Conservation (phyloP, 2,329 filamentous ascomycete genomes). For the Hypoxylon sp. region DNA sequence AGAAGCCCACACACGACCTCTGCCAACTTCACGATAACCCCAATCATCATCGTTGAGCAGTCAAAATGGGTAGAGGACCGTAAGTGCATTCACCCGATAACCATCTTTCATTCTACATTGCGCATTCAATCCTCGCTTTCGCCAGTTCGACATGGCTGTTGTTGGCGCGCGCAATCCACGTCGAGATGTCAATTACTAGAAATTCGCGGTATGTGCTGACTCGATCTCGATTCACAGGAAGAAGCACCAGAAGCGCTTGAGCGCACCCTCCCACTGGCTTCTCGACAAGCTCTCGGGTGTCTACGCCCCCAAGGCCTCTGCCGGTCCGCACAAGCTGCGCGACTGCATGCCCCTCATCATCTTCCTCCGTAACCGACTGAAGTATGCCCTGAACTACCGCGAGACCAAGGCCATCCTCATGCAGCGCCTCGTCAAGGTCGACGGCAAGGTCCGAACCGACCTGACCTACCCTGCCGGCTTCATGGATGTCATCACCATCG, state of each 20-base stretch:
- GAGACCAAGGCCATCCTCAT: slow-evolving; percentile 98
- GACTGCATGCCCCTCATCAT: slow-evolving; percentile 99
- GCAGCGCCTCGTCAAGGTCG: slow-evolving; percentile 99
- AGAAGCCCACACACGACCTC: slow-evolving; percentile 38
- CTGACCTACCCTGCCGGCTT: slow-evolving; percentile 96
- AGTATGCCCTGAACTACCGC: slow-evolving; percentile 99
- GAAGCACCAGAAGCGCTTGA: slow-evolving; percentile 99
- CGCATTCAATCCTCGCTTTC: background rate
- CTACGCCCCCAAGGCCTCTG: slow-evolving; percentile 78
- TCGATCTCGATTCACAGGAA: slow-evolving; percentile 69
- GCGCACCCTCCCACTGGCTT: slow-evolving; percentile 99
- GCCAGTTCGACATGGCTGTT: background rate
- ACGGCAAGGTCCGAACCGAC: slow-evolving; percentile 99
- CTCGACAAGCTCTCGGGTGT: slow-evolving; percentile 98
- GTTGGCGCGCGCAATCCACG: slow-evolving; percentile 8
- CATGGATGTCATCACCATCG: slow-evolving; percentile 99
- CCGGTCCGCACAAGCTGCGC: slow-evolving; percentile 98
- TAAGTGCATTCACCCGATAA: slow-evolving; percentile 55
- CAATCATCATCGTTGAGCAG: slow-evolving; percentile 53
- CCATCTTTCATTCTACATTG: background rate
- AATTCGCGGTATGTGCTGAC: slow-evolving; percentile 48
- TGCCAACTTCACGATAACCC: slow-evolving; percentile 49
- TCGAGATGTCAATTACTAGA: slow-evolving; percentile 5
- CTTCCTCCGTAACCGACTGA: slow-evolving; percentile 96
- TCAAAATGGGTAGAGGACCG: slow-evolving; percentile 65